Evolutionary conservation across 495 filamentous ascomycete genomes (phyloP), one percentile per base, ranked within the genome.

Genomic region (Chaetomium tenue): DNA sequence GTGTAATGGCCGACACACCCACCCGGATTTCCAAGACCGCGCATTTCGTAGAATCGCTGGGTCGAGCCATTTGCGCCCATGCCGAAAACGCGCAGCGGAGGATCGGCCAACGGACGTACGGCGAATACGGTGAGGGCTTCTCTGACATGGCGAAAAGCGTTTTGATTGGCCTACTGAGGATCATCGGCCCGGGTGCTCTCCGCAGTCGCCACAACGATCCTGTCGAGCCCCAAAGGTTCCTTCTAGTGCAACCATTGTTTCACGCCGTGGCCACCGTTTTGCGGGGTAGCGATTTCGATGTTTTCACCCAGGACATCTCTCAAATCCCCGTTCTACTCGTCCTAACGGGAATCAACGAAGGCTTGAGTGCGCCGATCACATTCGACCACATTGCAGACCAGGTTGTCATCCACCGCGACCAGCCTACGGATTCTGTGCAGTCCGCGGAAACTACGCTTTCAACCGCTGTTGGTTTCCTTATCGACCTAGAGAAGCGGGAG

Each of bases 401-500:
- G 55, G 42, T 58, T 33, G 5, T 15, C 20, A 20, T 22, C 6
- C 22, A 18, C 22, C 55, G 9, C 33, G 33, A 58, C 20, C 53
- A 23, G 6, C 1, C 22, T 6, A 30, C 5, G 13, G 55, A 40
- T 18, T 42, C 55, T 3, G 25, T 58, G 9, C 55, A 58, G 9
- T 8, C 12, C 8, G 55, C 13, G 11, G 55, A 58, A 44, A 58
- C 37, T 2, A 58, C 30, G 20, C 39, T 58, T 6, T 20, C 55
- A 6, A 58, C 55, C 3, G 55, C 55, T 3, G 55, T 58, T 11
- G 5, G 6, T 22, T 58, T 58, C 12, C 20, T 42, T 13, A 58
- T 58, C 1, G 20, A 58, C 22, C 55, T 58, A n/a, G 55, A 58
- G 37, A 16, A 42, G 13, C 55, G 55, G 8, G 55, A 58, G 55